A percentile compares a stretch with the other conserved stretches of the same genome.
phyloP scores from a whole-genome alignment of 2,329 filamentous ascomycete genomes.

The Diaporthe nobilis region DNA sequence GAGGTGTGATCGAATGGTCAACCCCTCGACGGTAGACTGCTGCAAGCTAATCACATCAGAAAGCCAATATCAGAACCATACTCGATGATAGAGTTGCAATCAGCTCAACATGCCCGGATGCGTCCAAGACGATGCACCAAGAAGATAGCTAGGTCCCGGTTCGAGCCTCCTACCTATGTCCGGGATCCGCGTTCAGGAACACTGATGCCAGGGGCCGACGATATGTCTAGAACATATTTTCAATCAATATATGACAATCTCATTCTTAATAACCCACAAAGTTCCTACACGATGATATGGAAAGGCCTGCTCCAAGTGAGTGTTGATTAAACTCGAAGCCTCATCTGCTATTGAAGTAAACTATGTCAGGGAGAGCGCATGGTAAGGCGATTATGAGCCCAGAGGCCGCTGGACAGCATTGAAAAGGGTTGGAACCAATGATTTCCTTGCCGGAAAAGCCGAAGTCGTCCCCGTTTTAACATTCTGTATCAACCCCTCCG shows the following conservation, averaged over 20 bases:
- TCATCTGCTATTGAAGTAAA: too few relatives aligned
- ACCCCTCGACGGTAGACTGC: neutral
- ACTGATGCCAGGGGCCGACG: neutral
- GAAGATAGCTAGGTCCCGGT: neutral
- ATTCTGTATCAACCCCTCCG: neutral
- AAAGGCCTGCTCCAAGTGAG: neutral
- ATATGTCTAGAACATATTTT: too few relatives aligned
- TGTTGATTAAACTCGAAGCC: too few relatives aligned
- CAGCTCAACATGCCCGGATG: neutral
- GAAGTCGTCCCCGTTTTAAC: neutral
- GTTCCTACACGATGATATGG: too few relatives aligned
- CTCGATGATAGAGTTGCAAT: neutral
- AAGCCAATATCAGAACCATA: neutral
- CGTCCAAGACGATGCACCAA: neutral
- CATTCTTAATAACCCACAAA: too few relatives aligned
- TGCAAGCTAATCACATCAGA: constrained; percentile 10
- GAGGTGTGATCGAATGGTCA: constrained; percentile 23
- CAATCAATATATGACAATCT: too few relatives aligned
- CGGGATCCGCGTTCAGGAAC: neutral
- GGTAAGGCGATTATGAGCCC: neutral
- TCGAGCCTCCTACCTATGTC: too few relatives aligned
- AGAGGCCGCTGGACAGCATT: neutral
- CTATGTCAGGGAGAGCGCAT: too few relatives aligned
- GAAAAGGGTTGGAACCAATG: neutral
- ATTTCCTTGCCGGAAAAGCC: neutral